Base-by-base conservation (phyloP, 768 basidiomycete genomes). In the Mycena rebaudengoi region DNA sequence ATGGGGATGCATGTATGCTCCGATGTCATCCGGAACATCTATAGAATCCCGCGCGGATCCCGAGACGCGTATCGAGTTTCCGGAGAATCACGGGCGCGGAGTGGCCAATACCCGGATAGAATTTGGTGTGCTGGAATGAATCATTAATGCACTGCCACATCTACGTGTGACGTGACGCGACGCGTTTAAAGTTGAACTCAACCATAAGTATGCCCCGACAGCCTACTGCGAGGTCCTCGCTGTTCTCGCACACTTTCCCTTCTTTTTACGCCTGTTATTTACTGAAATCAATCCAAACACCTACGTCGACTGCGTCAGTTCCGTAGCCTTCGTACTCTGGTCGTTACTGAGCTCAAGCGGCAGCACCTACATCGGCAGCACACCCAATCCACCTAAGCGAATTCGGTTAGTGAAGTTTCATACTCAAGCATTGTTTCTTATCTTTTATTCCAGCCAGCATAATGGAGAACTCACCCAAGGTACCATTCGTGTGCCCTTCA, bases 181-280 rank as follows among this genome's bases (percentile, higher is more conserved):
- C 58, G 58, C 45, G 59, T 54, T 43, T 45, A n/a, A n/a, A n/a
- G n/a, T n/a, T n/a, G n/a, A n/a, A 33, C 62, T 65, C 40, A 61
- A 53, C 45, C 33, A 61, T 62, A 57, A n/a, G n/a, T n/a, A 39
- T 30, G 28, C 30, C 48, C 26, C 29, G 39, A 3, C 35, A 46
- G 16, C 62, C 46, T 16, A 52, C 48, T 7, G 46, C 70, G 25
- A 66, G 68, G 13, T 71, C 78, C 0, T 73, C 76, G 13, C 70
- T 80, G 10, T 55, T 75, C 14, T 69, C 74, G 11, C 86, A 86
- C 65, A 70, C 73, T 2, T 85, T 88, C 65, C 90, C 90, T 0
- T 69, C 82, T 0, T 93, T 95, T 74, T 95, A 95, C 72, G 90
- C 91, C 4, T 94, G 92, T 73, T 95, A 95, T 73, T 83, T 95